phyloP scores from a whole-genome alignment of 805 yeast genomes.

The Candida ipomoeae region DNA sequence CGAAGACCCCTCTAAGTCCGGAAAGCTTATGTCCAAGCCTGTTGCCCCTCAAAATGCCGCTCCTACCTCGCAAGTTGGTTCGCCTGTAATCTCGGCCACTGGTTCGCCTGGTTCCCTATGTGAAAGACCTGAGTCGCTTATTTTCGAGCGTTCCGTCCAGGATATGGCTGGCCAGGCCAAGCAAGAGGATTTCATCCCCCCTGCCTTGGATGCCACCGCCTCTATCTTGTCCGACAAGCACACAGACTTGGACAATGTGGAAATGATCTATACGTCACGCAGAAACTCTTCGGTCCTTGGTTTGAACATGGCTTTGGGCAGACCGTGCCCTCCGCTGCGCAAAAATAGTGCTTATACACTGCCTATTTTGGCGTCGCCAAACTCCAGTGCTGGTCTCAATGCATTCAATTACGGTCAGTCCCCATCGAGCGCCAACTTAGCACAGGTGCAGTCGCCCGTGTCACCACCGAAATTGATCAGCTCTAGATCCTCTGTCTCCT shows the following conservation, averaged over 20 bases:
- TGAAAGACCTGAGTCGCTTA: constrained; percentile 24
- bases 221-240: constrained; percentile 57
- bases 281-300: constrained; percentile 53
- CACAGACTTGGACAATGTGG: constrained; percentile 64
- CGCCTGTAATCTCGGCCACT: constrained; percentile 15
- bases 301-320: constrained; percentile 46
- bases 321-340: constrained; percentile 37
- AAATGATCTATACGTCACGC: constrained; percentile 58
- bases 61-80: constrained; percentile 7
- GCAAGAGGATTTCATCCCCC: constrained; percentile 68
- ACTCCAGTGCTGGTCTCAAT: constrained; percentile 6
- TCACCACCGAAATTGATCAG: constrained; percentile 38
- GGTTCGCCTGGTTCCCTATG: constrained; percentile 12
- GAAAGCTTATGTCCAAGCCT: background rate
- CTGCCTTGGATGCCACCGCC: constrained; percentile 75
- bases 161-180: constrained; percentile 31
- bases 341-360: constrained; percentile 26
- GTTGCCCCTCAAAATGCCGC: constrained; percentile 3
- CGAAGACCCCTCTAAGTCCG: background rate
- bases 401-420: constrained; percentile 9
- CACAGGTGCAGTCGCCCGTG: constrained; percentile 25
- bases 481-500: constrained; percentile 41
- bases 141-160: constrained; percentile 42
- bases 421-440: constrained; percentile 1
- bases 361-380: constrained; percentile 12